Evolutionary conservation across 2,329 filamentous ascomycete genomes (phyloP), one percentile per base, ranked within the genome.

Genomic region (Tolypocladium album): DNA sequence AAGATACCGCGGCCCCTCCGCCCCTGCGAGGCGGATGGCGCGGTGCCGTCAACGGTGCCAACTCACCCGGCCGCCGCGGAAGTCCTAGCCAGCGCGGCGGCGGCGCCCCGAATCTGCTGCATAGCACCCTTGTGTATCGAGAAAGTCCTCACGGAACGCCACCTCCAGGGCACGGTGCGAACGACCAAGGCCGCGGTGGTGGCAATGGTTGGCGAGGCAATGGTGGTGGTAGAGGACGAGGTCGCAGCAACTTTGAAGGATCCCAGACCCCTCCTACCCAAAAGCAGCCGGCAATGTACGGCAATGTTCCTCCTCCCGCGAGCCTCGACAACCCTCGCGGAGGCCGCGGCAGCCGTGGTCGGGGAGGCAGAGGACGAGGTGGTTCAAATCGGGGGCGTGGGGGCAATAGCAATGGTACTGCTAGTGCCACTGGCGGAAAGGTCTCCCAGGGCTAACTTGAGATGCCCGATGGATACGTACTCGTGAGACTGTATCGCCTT

Each of bases 241-340:
- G 69, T 17, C 70, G 71, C 15, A 70, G 72, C 27, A 67, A 61
- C 53, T 56, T 64, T 11, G 63, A 67, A 38, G 67, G 67, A 5
- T 62, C 65, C 3, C 66, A 60, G 15, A 64, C 60, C 12, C 66
- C 63, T 31, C 58, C 61, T 9, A 24, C 57, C n/a, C 57, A 58
- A 6, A 60, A 67, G 24, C 67, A 67, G 61, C 67, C 67, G 55
- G 61, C 59, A 8, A 71, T 70, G 40, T 87, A 83, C 66, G 79
- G 78, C 61, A 79, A 79, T 20, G 82, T 87, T 9, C 83, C 84
- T 38, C 87, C 87, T 27, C 87, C 87, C 1, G 71, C 81, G 1
- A 79, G 70, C 52, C 72, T 88, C 15, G 79, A 87, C 63, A 67
- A 74, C 22, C 68, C 73, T 27, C 74, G 74, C 36, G 72, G 76